Base-by-base conservation (phyloP, 1,284 basidiomycete species). In the Fomes fomentarius region DNA sequence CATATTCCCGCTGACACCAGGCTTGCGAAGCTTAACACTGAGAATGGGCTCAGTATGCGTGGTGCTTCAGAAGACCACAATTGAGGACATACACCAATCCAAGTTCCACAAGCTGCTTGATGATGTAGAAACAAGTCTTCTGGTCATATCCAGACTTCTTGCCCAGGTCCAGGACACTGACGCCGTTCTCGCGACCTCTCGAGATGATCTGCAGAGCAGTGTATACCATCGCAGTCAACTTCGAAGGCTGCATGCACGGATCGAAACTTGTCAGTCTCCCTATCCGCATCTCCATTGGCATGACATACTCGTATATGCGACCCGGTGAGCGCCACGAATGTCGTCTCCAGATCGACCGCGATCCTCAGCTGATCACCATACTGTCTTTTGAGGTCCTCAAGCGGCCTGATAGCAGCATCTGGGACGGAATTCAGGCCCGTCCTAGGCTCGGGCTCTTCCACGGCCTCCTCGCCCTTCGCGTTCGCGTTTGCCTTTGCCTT, bases 41-140 rank as follows among this genome's bases (percentile, higher is more conserved):
- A n/a, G n/a, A n/a, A n/a, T n/a, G n/a, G n/a, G n/a, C n/a, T n/a
- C n/a, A n/a, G n/a, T n/a, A n/a, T n/a, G n/a, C n/a, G n/a, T n/a
- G n/a, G n/a, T n/a, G n/a, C n/a, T n/a, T n/a, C n/a, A n/a, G n/a
- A n/a, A n/a, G n/a, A n/a, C n/a, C n/a, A n/a, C n/a, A n/a, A n/a
- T n/a, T n/a, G n/a, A n/a, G n/a, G n/a, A n/a, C 87, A 47, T 76
- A 93, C 91, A 93, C 80, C 30, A 92, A 75, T 57, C 84, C 83
- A 48, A 94, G 75, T 40, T 87, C 83, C 3, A 84, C 75, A 8
- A 94, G 75, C 61, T 91, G 85, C 61, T 85, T 83, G 54, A 93
- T 82, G 56, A 93, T 81, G 71, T 94, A 94, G 67, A 93, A 93
- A 62, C 91, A 91, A 1, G 91, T 90, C 71, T 94, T 95, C 65